phyloP scores from a whole-genome alignment of 2,329 filamentous ascomycete genomes.

The Penicillium griseofulvum region DNA sequence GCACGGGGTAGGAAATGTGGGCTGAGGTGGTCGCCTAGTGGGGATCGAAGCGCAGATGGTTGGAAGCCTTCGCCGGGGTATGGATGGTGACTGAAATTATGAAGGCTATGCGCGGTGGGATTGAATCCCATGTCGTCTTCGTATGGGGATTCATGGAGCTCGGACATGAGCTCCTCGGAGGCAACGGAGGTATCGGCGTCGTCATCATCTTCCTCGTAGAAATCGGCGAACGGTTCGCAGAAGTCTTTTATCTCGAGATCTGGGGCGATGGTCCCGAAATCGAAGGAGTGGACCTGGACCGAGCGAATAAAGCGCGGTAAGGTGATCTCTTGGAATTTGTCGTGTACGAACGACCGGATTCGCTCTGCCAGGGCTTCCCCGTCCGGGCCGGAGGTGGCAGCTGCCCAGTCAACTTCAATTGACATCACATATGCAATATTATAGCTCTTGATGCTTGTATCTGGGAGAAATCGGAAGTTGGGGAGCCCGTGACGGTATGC shows the following conservation, averaged over 20 bases:
- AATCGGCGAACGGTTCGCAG: conserved; percentile 90
- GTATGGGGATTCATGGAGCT: conserved; percentile 29
- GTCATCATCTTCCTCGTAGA: conserved; percentile 76
- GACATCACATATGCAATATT: conserved; percentile 65
- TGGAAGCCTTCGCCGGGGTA: conserved; percentile 31
- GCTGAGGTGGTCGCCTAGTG: conserved; percentile 40
- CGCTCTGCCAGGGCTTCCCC: conserved; percentile 77
- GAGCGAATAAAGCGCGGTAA: conserved; percentile 96
- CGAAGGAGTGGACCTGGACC: conserved; percentile 89
- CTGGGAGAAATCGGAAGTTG: conserved; percentile 5
- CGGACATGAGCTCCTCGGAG: conserved; percentile 33
- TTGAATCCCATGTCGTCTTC: conserved; percentile 32
- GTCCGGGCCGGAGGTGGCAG: conserved; percentile 83
- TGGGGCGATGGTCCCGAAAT: conserved; percentile 80
- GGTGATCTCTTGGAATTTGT: conserved; percentile 88
- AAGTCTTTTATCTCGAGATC: conserved; percentile 93
- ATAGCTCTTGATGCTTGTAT: conserved; percentile 1
- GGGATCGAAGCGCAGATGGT: conserved; percentile 36
- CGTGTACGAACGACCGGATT: conserved; percentile 91
- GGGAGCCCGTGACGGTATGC: conserved; percentile 12
- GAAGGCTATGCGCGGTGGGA: conserved; percentile 19
- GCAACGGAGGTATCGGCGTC: conserved; percentile 46
- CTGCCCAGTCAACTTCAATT: conserved; percentile 96
- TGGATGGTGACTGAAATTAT: conserved; percentile 25
- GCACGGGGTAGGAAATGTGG: conserved; percentile 45